Percentiles rank a stretch among this genome's conserved stretches.
phyloP scores from a whole-genome alignment of 2,329 filamentous ascomycete genomes.

The Penicillium sp. region DNA sequence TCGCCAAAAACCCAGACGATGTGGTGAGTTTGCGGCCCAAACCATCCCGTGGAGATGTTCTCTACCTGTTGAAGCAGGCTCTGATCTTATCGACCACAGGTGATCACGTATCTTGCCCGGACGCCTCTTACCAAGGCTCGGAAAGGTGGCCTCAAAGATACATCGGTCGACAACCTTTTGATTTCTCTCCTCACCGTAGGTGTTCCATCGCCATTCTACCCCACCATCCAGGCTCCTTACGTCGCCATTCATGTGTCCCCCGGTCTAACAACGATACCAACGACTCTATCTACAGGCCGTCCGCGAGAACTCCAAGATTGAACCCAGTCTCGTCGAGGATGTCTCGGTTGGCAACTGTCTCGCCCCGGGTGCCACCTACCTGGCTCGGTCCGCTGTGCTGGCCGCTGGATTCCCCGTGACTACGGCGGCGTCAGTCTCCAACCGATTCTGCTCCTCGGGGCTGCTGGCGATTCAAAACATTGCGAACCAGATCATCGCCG shows the following conservation, averaged over 20 bases:
- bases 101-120: slow-evolving; percentile 37
- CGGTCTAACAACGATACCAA: too few relatives aligned
- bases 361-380: slow-evolving; percentile 80
- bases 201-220: neutral
- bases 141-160: slow-evolving; percentile 39
- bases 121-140: slow-evolving; percentile 38
- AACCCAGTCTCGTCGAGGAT: slow-evolving; percentile 81
- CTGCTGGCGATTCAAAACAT: slow-evolving; percentile 86
- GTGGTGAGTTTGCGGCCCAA: slow-evolving; percentile 26
- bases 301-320: slow-evolving; percentile 75
- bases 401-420: slow-evolving; percentile 80
- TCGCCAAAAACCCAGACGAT: slow-evolving; percentile 36
- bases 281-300: slow-evolving; percentile 47
- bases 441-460: slow-evolving; percentile 86
- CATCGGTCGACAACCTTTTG: slow-evolving; percentile 31
- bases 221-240: neutral
- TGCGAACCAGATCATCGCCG: slow-evolving; percentile 79
- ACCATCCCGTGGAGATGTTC: neutral
- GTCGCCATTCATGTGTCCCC: neutral
- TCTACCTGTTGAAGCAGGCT: neutral
- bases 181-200: slow-evolving; percentile 35
- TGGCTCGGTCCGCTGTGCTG: slow-evolving; percentile 79
- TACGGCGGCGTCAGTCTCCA: slow-evolving; percentile 72
- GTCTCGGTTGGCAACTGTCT: slow-evolving; percentile 83
- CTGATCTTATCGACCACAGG: slow-evolving; percentile 15